These are phyloP conservation scores for Quercus dentata DNA, from an alignment of 306 rosid species.

Conservation along the genomic window DNA sequence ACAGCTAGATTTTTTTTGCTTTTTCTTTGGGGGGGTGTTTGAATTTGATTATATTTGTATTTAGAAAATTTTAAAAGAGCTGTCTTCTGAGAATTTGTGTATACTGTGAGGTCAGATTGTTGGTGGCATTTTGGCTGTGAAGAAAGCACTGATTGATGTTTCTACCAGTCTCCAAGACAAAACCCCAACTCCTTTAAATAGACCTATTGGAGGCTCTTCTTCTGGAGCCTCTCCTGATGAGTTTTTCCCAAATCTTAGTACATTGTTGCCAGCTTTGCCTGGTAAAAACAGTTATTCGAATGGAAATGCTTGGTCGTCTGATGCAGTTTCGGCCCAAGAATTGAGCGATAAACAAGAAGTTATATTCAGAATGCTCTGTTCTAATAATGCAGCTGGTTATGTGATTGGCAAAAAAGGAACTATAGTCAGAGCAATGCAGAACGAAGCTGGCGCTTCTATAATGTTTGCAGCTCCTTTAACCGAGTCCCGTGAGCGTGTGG, in stretches of 20 bases:
- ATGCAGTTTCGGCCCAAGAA: slow-evolving; percentile 21
- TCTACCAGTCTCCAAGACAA: slow-evolving; percentile 51
- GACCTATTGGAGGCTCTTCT: slow-evolving; percentile 20
- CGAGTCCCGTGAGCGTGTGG: slow-evolving; percentile 44
- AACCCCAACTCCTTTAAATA: slow-evolving; percentile 12
- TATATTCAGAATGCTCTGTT: slow-evolving; percentile 54
- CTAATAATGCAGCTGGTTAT: slow-evolving; percentile 55
- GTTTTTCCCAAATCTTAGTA: slow-evolving; percentile 40
- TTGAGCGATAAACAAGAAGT: slow-evolving; percentile 34
- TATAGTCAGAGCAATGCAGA: slow-evolving; percentile 50
- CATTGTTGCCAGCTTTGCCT: slow-evolving; percentile 31
- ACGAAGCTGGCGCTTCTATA: slow-evolving; percentile 60
- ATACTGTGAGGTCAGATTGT: slow-evolving; percentile 37
- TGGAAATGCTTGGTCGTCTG: slow-evolving; percentile 12
- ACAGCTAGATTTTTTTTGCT: too few species aligned
- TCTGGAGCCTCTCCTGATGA: slow-evolving; percentile 25
- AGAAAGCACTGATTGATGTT: slow-evolving; percentile 50
- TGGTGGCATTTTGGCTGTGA: slow-evolving; percentile 40
- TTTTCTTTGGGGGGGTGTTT: too few species aligned
- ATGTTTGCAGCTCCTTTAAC: slow-evolving; percentile 46
- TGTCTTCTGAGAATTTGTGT: too few species aligned
- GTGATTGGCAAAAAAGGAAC: slow-evolving; percentile 60
- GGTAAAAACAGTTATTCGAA: slow-evolving; percentile 19
- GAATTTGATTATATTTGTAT: too few species aligned
- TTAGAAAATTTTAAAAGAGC: too few species aligned